phyloP scores from a whole-genome alignment of 2,329 filamentous ascomycete species.

The Exserohilum rostratum region DNA sequence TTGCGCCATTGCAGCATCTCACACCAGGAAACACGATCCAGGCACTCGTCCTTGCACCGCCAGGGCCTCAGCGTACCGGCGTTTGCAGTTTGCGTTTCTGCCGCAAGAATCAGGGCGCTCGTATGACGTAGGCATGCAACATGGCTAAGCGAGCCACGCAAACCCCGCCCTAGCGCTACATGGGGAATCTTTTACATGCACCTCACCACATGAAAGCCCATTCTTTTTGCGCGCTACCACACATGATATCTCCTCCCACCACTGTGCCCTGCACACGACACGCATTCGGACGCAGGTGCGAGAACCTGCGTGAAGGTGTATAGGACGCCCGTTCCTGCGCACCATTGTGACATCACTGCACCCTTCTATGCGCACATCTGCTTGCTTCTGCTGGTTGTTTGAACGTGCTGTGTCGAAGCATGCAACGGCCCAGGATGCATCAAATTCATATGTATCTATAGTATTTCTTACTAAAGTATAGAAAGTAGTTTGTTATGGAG shows the following conservation, averaged over 20 bases:
- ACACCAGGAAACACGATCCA: background rate
- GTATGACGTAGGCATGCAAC: too few relatives aligned
- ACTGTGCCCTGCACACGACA: too few relatives aligned
- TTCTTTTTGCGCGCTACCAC: too few relatives aligned
- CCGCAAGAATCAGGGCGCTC: background rate
- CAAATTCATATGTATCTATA: background rate
- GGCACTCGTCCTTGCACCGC: background rate
- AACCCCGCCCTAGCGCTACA: too few relatives aligned
- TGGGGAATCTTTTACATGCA: too few relatives aligned
- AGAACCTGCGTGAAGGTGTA: too few relatives aligned
- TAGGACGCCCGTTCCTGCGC: background rate
- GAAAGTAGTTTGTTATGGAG: background rate
- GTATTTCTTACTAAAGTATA: too few relatives aligned
- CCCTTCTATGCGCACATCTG: background rate
- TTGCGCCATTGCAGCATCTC: background rate
- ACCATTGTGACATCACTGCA: background rate
- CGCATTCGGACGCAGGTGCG: too few relatives aligned
- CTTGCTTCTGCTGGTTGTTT: background rate
- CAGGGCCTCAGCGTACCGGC: background rate
- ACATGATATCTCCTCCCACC: too few relatives aligned
- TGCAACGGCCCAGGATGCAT: background rate
- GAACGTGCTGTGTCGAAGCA: background rate
- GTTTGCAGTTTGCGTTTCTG: background rate
- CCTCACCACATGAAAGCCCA: too few relatives aligned
- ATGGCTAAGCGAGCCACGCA: too few relatives aligned